Base-by-base conservation (phyloP, 2,329 filamentous ascomycete genomes). In the Aureobasidium leucospermi region DNA sequence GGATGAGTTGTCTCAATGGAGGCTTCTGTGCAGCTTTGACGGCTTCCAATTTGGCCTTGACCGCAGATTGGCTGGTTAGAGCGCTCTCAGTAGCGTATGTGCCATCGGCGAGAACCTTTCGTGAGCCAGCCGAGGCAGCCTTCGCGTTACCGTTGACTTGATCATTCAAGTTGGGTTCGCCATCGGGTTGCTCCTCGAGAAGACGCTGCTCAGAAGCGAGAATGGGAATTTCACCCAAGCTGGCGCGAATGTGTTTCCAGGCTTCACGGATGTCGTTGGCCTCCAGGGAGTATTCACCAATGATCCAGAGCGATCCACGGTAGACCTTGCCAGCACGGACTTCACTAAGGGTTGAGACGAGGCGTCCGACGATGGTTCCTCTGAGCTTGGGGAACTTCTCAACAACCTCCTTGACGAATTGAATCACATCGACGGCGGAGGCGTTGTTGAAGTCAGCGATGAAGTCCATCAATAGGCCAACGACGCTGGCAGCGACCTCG, bases 391-490 rank as follows among this genome's bases (percentile, higher is more conserved):
- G 94, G 79, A 97, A 99, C 70, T 96, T 96, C 76, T 99, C 94
- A 6, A 97, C 93, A 3, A 99, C 94, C 73, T 99, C 94, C 76
- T 99, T 99, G 64, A 99, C 92, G 70, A 99, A 99, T 59, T 90
- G 92, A 70, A 99, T 97, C 58, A 99, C 93, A 74, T 99, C 94
- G 32, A 99, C 90, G 1, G 94, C 94, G 1, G 93, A 96, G 46
- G 89, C 88, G 70, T 96, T 96, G 79, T 96, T 97, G 73, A 97
- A 96, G 73, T 99, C 94, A 55, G 89, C 90, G 69, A 99, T 96
- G 72, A 97, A 97, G 75, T 99, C 94, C 94, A 99, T 99, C 58
- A 99, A 82, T 46, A 96, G 83, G 65, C 94, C 94, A 58, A 99
- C 94, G 15, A 99, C 94, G 70, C 90, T 97, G 47, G 93, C 89